Conservation (phyloP, 345 rosid species). For the Rubroshorea leprosula region DNA sequence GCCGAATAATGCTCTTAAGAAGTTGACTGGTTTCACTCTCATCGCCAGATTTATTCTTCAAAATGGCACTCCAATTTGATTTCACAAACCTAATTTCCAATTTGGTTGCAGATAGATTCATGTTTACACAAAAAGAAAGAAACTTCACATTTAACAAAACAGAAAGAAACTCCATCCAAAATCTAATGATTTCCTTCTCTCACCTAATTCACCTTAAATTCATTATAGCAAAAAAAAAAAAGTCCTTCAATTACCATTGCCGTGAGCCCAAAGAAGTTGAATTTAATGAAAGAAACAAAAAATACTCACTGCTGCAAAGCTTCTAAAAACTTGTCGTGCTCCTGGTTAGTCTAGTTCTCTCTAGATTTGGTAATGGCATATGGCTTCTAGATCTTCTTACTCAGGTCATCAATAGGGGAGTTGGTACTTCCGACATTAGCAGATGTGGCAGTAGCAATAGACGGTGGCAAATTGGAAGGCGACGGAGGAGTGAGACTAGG, state of each 20-base stretch:
- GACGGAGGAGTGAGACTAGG: slow-evolving; percentile 37
- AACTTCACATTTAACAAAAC: too few species aligned
- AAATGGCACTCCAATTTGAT: too few species aligned
- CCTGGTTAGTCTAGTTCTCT: slow-evolving; percentile 97
- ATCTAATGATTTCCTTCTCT: not conserved
- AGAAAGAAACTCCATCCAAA: too few species aligned
- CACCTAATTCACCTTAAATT: not conserved
- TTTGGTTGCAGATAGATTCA: too few species aligned
- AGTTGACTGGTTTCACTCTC: too few species aligned
- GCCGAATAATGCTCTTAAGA: too few species aligned
- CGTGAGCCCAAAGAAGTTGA: not conserved
- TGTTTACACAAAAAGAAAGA: too few species aligned
- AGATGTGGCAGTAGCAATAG: slow-evolving; percentile 11
- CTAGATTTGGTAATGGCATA: slow-evolving; percentile 89
- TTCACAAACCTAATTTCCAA: too few species aligned
- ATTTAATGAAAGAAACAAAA: not conserved
- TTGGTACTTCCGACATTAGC: slow-evolving; percentile 14
- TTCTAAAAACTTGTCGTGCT: slow-evolving; percentile 92
- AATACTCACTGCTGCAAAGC: slow-evolving; percentile 76
- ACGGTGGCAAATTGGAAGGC: slow-evolving; percentile 17
- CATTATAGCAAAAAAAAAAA: not conserved
- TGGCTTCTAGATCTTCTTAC: slow-evolving; percentile 82
- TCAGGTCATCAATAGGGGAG: slow-evolving; percentile 44
- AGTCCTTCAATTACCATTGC: not conserved
- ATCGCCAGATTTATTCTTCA: too few species aligned